Conservation (phyloP, 768 basidiomycete genomes). For the Hericium alpestre region DNA sequence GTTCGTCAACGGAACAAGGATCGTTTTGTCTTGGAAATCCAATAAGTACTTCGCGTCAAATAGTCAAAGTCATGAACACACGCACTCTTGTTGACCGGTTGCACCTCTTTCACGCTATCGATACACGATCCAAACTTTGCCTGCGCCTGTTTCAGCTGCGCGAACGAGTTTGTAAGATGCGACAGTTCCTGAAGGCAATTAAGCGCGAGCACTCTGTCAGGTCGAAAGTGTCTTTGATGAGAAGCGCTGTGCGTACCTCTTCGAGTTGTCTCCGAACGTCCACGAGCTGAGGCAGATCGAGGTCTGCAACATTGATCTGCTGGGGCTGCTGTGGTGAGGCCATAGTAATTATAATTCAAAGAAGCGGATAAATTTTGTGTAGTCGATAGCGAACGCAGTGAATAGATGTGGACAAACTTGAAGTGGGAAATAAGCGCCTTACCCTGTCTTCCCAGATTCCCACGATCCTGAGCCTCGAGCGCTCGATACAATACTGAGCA, state of each 20-base stretch:
- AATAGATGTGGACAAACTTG: too few species aligned
- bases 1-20: slow-evolving; percentile 87
- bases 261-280: slow-evolving; percentile 90
- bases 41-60: not conserved
- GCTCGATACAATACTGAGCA: too few species aligned
- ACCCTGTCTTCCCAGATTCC: too few species aligned
- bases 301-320: slow-evolving; percentile 70
- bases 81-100: slow-evolving; percentile 53
- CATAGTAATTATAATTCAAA: not conserved
- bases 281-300: slow-evolving; percentile 76
- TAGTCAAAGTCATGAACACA: not conserved
- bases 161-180: slow-evolving; percentile 85
- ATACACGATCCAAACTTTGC: slow-evolving; percentile 84
- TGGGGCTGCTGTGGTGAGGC: slow-evolving; percentile 34
- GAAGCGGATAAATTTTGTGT: too few species aligned
- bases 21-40: slow-evolving; percentile 55
- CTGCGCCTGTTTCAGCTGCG: slow-evolving; percentile 87
- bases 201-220: slow-evolving; percentile 1
- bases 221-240: not conserved
- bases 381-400: too few species aligned
- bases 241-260: slow-evolving; percentile 45
- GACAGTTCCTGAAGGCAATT: slow-evolving; percentile 62
- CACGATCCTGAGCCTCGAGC: too few species aligned
- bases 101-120: slow-evolving; percentile 68
- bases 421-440: too few species aligned